These are phyloP conservation scores for Striga hermonthica DNA, from an alignment of 305 asterid species.

Conservation along the genomic window DNA sequence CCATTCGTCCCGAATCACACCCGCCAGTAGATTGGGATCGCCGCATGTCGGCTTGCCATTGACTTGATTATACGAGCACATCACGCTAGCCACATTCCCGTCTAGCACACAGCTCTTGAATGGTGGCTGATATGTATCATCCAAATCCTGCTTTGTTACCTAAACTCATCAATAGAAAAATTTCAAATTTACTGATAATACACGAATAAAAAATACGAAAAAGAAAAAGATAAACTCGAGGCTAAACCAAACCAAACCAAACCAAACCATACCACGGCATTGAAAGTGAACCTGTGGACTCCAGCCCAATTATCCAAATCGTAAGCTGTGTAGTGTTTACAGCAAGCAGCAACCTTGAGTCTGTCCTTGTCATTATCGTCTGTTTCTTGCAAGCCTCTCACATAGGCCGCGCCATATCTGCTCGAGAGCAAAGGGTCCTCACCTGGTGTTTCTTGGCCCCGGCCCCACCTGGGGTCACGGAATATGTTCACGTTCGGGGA, in stretches of 20 bases:
- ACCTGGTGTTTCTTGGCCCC: constrained; percentile 85
- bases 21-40: constrained; percentile 43
- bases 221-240: background rate
- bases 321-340: constrained; percentile 83
- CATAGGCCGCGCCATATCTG: constrained; percentile 62
- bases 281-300: constrained; percentile 50
- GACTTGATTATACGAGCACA: constrained; percentile 67
- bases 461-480: constrained; percentile 88
- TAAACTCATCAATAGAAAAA: constrained; percentile 20
- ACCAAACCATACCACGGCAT: constrained; percentile 48
- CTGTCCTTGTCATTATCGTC: constrained; percentile 53
- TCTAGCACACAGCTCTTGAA: constrained; percentile 67
- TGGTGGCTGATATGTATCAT: constrained; percentile 75
- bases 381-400: constrained; percentile 58
- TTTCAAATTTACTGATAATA: background rate
- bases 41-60: constrained; percentile 62
- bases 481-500: constrained; percentile 71
- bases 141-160: constrained; percentile 79
- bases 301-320: constrained; percentile 86
- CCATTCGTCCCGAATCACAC: constrained; percentile 60
- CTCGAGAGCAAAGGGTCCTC: constrained; percentile 76
- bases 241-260: constrained; percentile 35
- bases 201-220: background rate
- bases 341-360: constrained; percentile 79
- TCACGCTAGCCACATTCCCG: constrained; percentile 65